Conservation (phyloP, 2,329 filamentous ascomycete species). For the Bipolaris zeicola region DNA sequence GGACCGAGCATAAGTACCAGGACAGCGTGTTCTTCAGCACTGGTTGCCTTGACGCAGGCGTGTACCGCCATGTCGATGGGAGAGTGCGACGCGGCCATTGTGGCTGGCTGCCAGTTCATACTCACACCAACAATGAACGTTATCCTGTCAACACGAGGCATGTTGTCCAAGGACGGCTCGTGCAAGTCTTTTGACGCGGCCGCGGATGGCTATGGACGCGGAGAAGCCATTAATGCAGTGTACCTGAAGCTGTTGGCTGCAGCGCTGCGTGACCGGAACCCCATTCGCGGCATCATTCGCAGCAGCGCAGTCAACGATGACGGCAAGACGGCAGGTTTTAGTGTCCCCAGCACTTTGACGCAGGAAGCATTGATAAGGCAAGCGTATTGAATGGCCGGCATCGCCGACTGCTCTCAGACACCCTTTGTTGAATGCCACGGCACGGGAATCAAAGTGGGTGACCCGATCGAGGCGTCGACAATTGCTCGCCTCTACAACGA, state of each 20-base stretch:
- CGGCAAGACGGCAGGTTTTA: constrained; percentile 19
- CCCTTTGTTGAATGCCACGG: constrained; percentile 46
- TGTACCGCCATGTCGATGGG: constrained; percentile 12
- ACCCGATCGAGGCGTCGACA: constrained; percentile 28
- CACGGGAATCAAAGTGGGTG: constrained; percentile 59
- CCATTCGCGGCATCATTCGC: constrained; percentile 40
- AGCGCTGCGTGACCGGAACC: constrained; percentile 19
- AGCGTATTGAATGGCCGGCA: not conserved
- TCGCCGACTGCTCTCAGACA: constrained; percentile 8
- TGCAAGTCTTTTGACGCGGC: constrained; percentile 28
- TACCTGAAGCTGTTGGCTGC: constrained; percentile 35
- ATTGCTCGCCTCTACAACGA: constrained; percentile 16
- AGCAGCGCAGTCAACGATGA: constrained; percentile 22
- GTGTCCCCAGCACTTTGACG: not conserved
- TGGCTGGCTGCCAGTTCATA: constrained; percentile 12
- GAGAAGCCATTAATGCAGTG: constrained; percentile 36
- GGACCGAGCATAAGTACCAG: constrained; percentile 14
- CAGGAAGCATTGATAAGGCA: not conserved
- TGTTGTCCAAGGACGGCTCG: constrained; percentile 18
- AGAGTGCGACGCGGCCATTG: constrained; percentile 19
- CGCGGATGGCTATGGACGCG: constrained; percentile 32
- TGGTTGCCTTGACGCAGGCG: not conserved
- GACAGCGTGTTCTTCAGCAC: not conserved
- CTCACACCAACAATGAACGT: not conserved
- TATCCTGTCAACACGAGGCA: constrained; percentile 19